Evolutionary conservation across 73 alveolate species (phyloP).

Genomic region (Stentor roeselii): DNA sequence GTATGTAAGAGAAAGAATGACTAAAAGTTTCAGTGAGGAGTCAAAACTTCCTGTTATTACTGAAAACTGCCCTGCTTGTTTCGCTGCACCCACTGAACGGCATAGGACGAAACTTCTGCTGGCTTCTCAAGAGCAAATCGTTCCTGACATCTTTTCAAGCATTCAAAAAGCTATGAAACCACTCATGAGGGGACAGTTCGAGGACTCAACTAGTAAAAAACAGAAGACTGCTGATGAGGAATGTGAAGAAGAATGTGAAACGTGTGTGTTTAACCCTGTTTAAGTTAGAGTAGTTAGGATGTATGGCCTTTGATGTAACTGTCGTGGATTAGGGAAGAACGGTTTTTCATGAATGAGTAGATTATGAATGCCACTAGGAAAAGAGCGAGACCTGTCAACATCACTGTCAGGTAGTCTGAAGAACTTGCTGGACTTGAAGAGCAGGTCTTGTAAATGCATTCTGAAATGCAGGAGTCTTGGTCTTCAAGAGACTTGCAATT

Average conservation of each 20-base stretch:
- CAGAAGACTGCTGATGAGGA: slow-evolving; percentile 8
- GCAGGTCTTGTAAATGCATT: too few relatives aligned
- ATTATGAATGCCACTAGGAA: too few relatives aligned
- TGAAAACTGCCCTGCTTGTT: slow-evolving; percentile 99
- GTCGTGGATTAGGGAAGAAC: too few relatives aligned
- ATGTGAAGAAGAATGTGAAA: slow-evolving; percentile 25
- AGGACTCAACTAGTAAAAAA: slow-evolving; percentile 16
- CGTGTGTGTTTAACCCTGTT: slow-evolving; percentile 22
- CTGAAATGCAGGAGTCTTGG: too few relatives aligned
- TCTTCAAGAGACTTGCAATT: too few relatives aligned
- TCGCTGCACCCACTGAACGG: slow-evolving; percentile 96
- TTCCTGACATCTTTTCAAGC: slow-evolving; percentile 75
- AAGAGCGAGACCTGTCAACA: too few relatives aligned
- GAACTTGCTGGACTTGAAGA: too few relatives aligned
- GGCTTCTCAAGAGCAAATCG: slow-evolving; percentile 83
- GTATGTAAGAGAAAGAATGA: slow-evolving; percentile 88
- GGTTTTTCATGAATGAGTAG: too few relatives aligned
- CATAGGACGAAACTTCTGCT: slow-evolving; percentile 89
- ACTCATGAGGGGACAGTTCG: slow-evolving; percentile 27
- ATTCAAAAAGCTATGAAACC: slow-evolving; percentile 34
- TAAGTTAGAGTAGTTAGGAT: too few relatives aligned
- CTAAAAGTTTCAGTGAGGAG: slow-evolving; percentile 77
- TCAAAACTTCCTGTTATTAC: slow-evolving; percentile 91
- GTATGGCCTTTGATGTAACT: too few relatives aligned
- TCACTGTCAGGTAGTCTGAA: too few relatives aligned